Evolutionary conservation across 805 yeast species (phyloP).

Genomic region (Brettanomyces bruxellensis): DNA sequence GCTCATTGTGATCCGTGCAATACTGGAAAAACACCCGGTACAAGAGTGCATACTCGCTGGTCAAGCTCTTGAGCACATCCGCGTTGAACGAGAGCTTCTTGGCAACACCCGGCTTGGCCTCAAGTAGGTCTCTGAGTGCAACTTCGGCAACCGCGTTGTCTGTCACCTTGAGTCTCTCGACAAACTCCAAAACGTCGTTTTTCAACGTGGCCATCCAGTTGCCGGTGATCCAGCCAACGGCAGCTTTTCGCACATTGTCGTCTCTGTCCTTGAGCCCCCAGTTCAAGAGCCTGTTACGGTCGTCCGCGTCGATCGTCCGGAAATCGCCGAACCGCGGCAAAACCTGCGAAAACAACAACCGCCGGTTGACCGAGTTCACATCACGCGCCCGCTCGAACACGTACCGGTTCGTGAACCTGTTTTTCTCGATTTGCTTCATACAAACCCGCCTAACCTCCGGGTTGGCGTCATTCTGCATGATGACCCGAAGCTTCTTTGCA

Average conservation of each 20-base stretch:
- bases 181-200: conserved; percentile 61
- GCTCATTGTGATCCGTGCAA: conserved; percentile 45
- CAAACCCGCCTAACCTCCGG: conserved; percentile 89
- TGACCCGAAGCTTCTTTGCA: conserved; percentile 35
- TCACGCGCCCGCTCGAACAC: conserved; percentile 81
- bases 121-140: conserved; percentile 58
- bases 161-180: conserved; percentile 65
- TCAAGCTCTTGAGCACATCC: conserved; percentile 60
- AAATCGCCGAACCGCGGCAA: conserved; percentile 61
- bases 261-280: conserved; percentile 93
- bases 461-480: conserved; percentile 68
- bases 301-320: conserved; percentile 36
- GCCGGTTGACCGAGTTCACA: conserved; percentile 58
- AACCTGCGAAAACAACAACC: conserved; percentile 60
- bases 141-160: conserved; percentile 56
- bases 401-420: conserved; percentile 40
- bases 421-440: conserved; percentile 56
- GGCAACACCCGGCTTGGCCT: conserved; percentile 53
- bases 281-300: conserved; percentile 57
- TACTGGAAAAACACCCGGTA: conserved; percentile 57
- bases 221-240: conserved; percentile 56
- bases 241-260: conserved; percentile 59
- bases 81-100: conserved; percentile 50
- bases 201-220: conserved; percentile 66
- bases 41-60: conserved; percentile 68